These are phyloP conservation scores for Primulina eburnea DNA, from an alignment of 257 asterid genomes.

Conservation along the genomic window DNA sequence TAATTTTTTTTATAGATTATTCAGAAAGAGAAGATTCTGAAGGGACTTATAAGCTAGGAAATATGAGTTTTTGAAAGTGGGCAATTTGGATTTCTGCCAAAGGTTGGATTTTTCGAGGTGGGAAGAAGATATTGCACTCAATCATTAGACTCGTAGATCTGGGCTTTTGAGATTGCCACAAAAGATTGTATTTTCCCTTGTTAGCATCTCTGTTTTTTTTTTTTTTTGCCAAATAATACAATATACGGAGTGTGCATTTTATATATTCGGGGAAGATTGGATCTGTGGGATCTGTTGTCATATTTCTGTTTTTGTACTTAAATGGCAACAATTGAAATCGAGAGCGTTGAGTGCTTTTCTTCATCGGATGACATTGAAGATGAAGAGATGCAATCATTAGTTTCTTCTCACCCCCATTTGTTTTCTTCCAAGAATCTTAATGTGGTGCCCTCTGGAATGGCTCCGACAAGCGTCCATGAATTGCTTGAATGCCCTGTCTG, in stretches of 20 bases:
- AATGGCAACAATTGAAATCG: constrained; percentile 57
- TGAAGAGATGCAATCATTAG: constrained; percentile 65
- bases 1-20: constrained; percentile 15
- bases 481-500: constrained; percentile 93
- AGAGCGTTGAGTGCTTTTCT: constrained; percentile 68
- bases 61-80: constrained; percentile 25
- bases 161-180: constrained; percentile 26
- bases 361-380: constrained; percentile 68
- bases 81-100: constrained; percentile 27
- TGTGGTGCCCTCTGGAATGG: constrained; percentile 45
- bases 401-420: constrained; percentile 35
- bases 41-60: constrained; percentile 20
- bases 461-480: constrained; percentile 74
- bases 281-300: constrained; percentile 16
- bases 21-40: constrained; percentile 25
- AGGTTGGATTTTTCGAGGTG: constrained; percentile 23
- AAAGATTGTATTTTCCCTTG: constrained; percentile 1
- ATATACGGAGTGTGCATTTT: constrained; percentile 11
- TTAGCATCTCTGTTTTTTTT: neutral
- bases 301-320: constrained; percentile 12
- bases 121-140: constrained; percentile 26
- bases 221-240: constrained; percentile 4
- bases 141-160: constrained; percentile 18
- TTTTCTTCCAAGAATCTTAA: constrained; percentile 47
- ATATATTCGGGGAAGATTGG: constrained; percentile 14